Evolutionary conservation across 768 basidiomycete species (phyloP), one percentile per base, ranked within the genome.

Genomic region (Leucocoprinus sp.): DNA sequence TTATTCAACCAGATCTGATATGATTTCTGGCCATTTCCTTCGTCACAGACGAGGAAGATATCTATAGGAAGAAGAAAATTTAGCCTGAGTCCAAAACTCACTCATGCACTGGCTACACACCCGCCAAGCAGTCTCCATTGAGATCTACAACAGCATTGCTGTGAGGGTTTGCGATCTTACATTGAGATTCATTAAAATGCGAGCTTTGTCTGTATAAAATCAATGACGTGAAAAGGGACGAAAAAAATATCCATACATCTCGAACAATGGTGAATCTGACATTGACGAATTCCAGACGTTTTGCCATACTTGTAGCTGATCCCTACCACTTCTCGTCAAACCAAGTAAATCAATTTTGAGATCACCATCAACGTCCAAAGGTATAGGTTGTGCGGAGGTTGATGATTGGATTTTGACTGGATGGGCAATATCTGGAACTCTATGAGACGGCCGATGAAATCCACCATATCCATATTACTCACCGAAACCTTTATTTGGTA

Each of bases 1-100:
- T 83, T 71, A 59, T 96, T 97, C 14, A 85, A 64, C 93, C 95
- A 99, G 38, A 98, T 84, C 60, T 98, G 93, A 62, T 82, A 95
- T 1, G 72, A 78, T 59, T 74, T 74, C 19, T 60, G 60, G n/a
- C 71, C 71, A 28, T 62, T 67, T 0, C 75, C 74, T 47, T 82
- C 75, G 49, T 82, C 74, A 59, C 96, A 98, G 8, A 89, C 78
- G 5, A 99, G 70, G 60, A 99, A 95, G 2, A 98, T 65, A 54
- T 99, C 95, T 86, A 50, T 49, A 48, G n/a, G n/a, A n/a, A n/a
- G n/a, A n/a, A n/a, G n/a, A 23, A 15, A 33, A 39, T 19, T 22
- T 9, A 46, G 37, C 28, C 23, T 39, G 4, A 54, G 43, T 7
- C n/a, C n/a, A 34, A 19, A 19, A 5, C 37, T 44, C n/a, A 29